These are phyloP conservation scores for Thuidium tamariscinum DNA, from an alignment of 225 moss, liverwort and hornwort genomes.

Conservation along the genomic window DNA sequence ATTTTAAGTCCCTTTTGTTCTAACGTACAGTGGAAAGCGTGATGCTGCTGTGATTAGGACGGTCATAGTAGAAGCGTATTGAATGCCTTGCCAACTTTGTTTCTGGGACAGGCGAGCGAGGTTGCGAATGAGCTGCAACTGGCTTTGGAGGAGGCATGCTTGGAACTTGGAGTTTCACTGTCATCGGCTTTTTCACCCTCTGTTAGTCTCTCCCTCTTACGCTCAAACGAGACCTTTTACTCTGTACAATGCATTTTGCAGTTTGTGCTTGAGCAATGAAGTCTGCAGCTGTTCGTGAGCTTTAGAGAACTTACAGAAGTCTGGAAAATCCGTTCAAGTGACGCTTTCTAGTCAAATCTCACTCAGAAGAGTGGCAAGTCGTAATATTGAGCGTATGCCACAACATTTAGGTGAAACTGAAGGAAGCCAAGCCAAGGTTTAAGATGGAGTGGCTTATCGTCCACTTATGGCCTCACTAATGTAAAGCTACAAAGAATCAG, in stretches of 20 bases:
- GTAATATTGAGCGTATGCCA: background rate
- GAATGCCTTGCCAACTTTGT: background rate
- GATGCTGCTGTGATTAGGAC: background rate
- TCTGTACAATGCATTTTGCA: background rate
- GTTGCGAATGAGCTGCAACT: conserved; percentile 69
- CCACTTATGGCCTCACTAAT: no score
- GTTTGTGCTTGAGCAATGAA: background rate
- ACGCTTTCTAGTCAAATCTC: background rate
- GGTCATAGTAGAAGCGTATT: background rate
- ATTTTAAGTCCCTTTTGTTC: background rate
- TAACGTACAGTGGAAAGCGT: background rate
- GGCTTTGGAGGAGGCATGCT: conserved; percentile 85
- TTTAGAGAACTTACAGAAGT: background rate
- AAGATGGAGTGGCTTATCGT: no score
- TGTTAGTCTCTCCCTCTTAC: conserved; percentile 22
- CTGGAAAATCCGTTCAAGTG: background rate
- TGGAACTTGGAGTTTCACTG: conserved; percentile 76
- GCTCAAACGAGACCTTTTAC: background rate
- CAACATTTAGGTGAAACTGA: background rate
- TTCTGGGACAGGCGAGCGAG: conserved; percentile 56
- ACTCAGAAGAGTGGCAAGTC: background rate
- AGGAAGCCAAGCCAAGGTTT: background rate
- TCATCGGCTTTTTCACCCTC: conserved; percentile 43
- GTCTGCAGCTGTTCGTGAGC: background rate
- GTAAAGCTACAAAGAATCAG: background rate